Conservation (phyloP, 371 early-diverging fungal species). For the Mucor saturninus region DNA sequence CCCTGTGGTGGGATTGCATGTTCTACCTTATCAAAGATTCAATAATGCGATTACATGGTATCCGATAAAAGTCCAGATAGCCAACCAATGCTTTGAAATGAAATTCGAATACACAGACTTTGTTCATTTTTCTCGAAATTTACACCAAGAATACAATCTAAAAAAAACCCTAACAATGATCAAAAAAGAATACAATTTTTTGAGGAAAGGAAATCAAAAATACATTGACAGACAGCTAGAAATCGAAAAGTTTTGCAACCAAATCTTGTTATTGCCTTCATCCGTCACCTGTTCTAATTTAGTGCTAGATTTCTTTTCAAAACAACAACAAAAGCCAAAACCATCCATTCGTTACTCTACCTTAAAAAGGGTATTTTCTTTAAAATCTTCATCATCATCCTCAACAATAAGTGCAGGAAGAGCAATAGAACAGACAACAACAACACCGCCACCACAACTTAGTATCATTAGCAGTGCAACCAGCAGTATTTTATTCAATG, state of each 20-base stretch:
- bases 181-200: slow-evolving; percentile 1
- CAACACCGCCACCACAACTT: background rate
- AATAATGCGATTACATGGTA: slow-evolving; percentile 11
- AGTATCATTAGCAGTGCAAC: slow-evolving; percentile 4
- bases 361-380: slow-evolving; percentile 5
- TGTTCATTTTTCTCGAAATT: slow-evolving; percentile 7
- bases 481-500: slow-evolving; percentile 4
- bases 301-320: slow-evolving; percentile 9
- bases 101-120: slow-evolving; percentile 12
- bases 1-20: background rate
- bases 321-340: background rate
- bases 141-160: slow-evolving; percentile 5
- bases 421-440: background rate
- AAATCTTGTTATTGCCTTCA: slow-evolving; percentile 1
- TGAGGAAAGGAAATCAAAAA: slow-evolving; percentile 7
- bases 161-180: background rate
- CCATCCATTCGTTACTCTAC: background rate
- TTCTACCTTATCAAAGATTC: slow-evolving; percentile 2
- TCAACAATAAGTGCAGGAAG: no score
- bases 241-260: slow-evolving; percentile 12
- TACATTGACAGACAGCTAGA: slow-evolving; percentile 13
- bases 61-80: slow-evolving; percentile 8
- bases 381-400: background rate
- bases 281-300: slow-evolving; percentile 4
- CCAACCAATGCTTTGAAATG: background rate